phyloP scores from a whole-genome alignment of 164 flowering plant genomes.

The Litsea cubeba region DNA sequence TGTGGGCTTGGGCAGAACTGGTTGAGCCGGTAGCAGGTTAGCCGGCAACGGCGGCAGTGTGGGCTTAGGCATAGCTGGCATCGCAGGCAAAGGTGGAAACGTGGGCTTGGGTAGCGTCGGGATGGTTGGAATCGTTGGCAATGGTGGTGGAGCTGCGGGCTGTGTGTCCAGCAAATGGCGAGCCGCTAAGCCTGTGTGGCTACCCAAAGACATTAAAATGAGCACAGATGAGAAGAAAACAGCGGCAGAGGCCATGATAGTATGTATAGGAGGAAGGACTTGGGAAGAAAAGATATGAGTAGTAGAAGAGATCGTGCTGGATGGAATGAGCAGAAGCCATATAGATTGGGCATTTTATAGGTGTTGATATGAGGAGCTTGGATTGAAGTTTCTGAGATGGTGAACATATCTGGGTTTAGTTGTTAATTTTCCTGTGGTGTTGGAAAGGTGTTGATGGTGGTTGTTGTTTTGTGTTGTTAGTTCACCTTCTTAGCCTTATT shows the following conservation, averaged over 20 bases:
- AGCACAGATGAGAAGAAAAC: not conserved
- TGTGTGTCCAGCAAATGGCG: constrained; percentile 1
- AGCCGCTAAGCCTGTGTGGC: not conserved
- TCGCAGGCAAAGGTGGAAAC: no score
- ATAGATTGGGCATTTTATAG: not conserved
- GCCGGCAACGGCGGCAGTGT: not conserved
- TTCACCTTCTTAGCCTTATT: not conserved
- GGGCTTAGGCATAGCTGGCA: no score
- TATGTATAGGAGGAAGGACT: not conserved
- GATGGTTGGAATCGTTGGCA: not conserved
- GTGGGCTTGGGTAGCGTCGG: no score
- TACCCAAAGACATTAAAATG: not conserved
- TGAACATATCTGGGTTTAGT: not conserved
- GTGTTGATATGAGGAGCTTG: not conserved
- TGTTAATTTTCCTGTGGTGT: not conserved
- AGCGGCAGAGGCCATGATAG: not conserved
- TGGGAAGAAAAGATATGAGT: not conserved
- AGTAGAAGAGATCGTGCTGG: not conserved
- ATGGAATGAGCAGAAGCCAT: not conserved
- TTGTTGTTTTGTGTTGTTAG: not conserved
- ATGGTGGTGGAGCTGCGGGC: not conserved
- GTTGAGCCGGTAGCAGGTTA: no score
- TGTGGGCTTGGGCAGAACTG: no score
- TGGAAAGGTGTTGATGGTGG: not conserved
- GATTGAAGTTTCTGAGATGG: not conserved